Base-by-base conservation (phyloP, 495 filamentous ascomycete genomes). In the Penicillium subrubescens region DNA sequence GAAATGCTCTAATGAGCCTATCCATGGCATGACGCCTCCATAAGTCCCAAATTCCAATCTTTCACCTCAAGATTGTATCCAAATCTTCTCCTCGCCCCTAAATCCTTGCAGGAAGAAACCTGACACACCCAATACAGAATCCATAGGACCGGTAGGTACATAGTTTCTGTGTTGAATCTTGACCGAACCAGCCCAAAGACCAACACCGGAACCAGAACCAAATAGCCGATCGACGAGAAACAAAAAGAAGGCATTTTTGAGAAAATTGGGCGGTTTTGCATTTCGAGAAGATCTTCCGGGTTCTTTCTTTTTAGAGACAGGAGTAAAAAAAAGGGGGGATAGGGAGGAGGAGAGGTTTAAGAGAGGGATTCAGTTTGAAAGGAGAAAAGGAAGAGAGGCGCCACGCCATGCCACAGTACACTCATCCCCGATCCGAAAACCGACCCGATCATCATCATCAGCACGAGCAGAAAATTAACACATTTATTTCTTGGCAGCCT, bases 401-500 rank as follows among this genome's bases (percentile, higher is more conserved):
- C 71, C 69, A 78, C 73, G 76, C 76, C 76, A 79, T 77, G 76
- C 77, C 77, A 79, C 72, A 77, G 66, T 76, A 73, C 69, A 79
- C 73, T 78, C 71, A 72, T 72, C 67, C 76, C 72, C 71, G 71
- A 75, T 72, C 68, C 71, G 72, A 76, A 79, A 77, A 79, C 75
- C 71, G 72, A 79, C 76, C 74, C 73, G 72, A 79, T 79, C 77
- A 79, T 81, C 78, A 81, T 79, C 77, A 79, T 79, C 77, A 79
- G 76, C 77, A 79, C 75, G 75, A 79, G 68, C 73, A 72, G 73
- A 69, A 68, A 75, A 75, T 77, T 71, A 69, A 60, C 76, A 80
- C 79, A 81, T 83, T 86, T 96, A 97, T 90, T 99, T 90, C 87
- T 90, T 97, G 87, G 89, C 88, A 72, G 88, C 88, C 77, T 86